These are phyloP conservation scores for Exophiala calicioides DNA, from an alignment of 2,329 filamentous ascomycete species.

Conservation along the genomic window DNA sequence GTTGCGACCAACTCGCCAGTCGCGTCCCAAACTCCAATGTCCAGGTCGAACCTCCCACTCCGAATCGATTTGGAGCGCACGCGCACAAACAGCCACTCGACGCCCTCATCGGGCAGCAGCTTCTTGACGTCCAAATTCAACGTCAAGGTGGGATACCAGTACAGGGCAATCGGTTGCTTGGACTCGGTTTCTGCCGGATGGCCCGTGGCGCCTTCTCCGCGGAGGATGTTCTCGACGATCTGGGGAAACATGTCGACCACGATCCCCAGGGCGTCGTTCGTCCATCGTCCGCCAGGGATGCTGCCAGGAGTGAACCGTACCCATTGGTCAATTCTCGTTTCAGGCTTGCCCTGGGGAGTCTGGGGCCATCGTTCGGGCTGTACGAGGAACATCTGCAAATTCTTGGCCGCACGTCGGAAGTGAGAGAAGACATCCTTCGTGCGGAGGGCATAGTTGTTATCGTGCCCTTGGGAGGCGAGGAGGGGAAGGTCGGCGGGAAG, in stretches of 20 bases:
- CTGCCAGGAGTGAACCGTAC: conserved; percentile 55
- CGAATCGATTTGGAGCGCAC: conserved; percentile 66
- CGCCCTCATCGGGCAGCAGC: conserved; percentile 63
- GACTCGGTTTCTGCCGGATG: conserved; percentile 35
- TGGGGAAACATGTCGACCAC: conserved; percentile 70
- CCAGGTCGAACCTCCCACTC: conserved; percentile 73
- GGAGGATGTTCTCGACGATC: conserved; percentile 54
- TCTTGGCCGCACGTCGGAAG: conserved; percentile 51
- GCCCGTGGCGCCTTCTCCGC: conserved; percentile 35
- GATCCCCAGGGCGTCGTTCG: conserved; percentile 64
- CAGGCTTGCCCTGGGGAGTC: conserved; percentile 34
- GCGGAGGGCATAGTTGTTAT: conserved; percentile 50
- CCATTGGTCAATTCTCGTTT: conserved; percentile 63
- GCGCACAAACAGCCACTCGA: conserved; percentile 71
- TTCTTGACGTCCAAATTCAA: conserved; percentile 79
- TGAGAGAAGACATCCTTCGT: conserved; percentile 36
- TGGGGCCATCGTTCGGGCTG: conserved; percentile 43
- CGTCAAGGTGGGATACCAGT: conserved; percentile 76
- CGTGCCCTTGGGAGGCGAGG: conserved; percentile 37
- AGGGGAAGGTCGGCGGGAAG: conserved; percentile 34
- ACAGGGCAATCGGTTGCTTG: conserved; percentile 37
- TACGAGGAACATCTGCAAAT: conserved; percentile 57
- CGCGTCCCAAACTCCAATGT: conserved; percentile 67
- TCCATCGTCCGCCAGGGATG: conserved; percentile 52
- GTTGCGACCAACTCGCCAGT: conserved; percentile 66